Evolutionary conservation across 2,329 filamentous ascomycete species (phyloP), one percentile per base, ranked within the genome.

Genomic region (Arthrobotrys sinensis): DNA sequence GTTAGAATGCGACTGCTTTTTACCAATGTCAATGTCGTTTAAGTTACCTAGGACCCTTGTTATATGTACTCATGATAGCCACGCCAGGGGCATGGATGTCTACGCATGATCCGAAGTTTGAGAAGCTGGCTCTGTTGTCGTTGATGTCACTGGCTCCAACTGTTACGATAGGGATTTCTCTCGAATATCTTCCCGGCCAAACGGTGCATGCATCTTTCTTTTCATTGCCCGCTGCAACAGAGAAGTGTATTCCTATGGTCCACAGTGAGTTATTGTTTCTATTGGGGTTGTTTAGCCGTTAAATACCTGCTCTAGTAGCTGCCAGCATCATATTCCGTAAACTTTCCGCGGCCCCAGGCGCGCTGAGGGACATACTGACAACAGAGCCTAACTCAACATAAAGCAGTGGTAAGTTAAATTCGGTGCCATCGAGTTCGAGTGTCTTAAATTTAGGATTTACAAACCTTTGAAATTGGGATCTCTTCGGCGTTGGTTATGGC

Each of bases 331-430:
- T 28, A 4, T 28, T 24, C 28, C 28, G 24, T 12, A 50, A 14
- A 11, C 45, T 64, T 71, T 45, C 32, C 34, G 32, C 7, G 19
- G 32, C 19, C 45, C 84, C 38, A 82, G 21, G 76, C 0, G 86
- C 87, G 8, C 88, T 88, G 0, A 90, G 85, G n/a, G 87, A 89
- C 87, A 90, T 87, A 83, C 86, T 88, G 73, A 89, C 85, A n/a
- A 89, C 87, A 3, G 87, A 80, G 80, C 65, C 81, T 16, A 52
- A 28, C 24, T 28, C 24, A 28, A 28, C 24, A 28, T 28, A 28
- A 28, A 28, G 4, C 4, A 28, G 4, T 28, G 24, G 24, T 28
- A 28, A 28, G 24, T 28, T 28, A 2, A 28, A n/a, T n/a, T n/a
- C n/a, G n/a, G 2, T 28, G 24, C 4, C 24, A 28, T 2, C 4